Conservation (phyloP, 306 rosid genomes). For the Styphnolobium japonicum region DNA sequence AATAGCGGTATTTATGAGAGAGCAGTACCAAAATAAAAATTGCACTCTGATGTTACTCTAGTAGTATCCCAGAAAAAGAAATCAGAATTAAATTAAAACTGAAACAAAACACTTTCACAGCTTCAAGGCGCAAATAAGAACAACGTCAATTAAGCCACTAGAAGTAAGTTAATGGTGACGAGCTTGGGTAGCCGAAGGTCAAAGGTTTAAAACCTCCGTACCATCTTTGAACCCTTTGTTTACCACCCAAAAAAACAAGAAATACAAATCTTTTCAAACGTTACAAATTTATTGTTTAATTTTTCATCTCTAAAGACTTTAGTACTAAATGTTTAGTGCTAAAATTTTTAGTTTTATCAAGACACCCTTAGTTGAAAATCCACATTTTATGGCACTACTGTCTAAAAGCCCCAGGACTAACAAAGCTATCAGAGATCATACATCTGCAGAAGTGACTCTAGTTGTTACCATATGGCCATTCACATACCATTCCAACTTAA, state of each 20-base stretch:
- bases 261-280: neutral
- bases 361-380: neutral
- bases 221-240: neutral
- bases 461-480: neutral
- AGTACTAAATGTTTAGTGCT: too few relatives aligned
- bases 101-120: neutral
- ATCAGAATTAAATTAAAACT: neutral
- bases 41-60: neutral
- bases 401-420: neutral
- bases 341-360: neutral
- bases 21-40: conserved; percentile 1
- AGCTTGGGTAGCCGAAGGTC: too few relatives aligned
- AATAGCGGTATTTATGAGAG: neutral
- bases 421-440: neutral
- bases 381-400: neutral
- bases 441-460: neutral
- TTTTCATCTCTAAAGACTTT: neutral
- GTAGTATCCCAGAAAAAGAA: conserved; percentile 7
- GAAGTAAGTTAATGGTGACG: too few relatives aligned
- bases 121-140: neutral
- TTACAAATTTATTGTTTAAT: neutral
- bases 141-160: neutral
- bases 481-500: neutral
- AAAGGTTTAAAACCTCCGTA: too few relatives aligned
- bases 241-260: neutral